Percentiles rank a stretch among this genome's conserved stretches.
Evolutionary conservation across 257 asterid genomes (phyloP).

Genomic region (Fraxinus cuspidata): DNA sequence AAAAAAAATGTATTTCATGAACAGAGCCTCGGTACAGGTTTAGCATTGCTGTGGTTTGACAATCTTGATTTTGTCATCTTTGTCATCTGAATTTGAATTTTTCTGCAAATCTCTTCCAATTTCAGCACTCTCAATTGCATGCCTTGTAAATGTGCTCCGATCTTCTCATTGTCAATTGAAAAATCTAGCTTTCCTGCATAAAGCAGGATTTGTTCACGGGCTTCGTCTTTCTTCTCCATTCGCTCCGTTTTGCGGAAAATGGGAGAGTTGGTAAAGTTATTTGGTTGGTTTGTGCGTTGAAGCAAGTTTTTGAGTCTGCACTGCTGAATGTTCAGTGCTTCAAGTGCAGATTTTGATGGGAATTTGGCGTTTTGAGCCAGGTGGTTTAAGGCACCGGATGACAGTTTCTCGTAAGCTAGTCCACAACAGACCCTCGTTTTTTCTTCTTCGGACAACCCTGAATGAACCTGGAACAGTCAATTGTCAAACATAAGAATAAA

Average conservation of each 20-base stretch:
- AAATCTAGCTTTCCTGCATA: slow-evolving; percentile 61
- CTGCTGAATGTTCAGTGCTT: slow-evolving; percentile 63
- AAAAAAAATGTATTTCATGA: slow-evolving; percentile 40
- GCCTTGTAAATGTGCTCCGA: slow-evolving; percentile 72
- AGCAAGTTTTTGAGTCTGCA: slow-evolving; percentile 69
- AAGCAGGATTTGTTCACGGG: slow-evolving; percentile 64
- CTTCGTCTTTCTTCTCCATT: slow-evolving; percentile 29
- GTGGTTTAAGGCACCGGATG: slow-evolving; percentile 57
- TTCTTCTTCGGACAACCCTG: slow-evolving; percentile 63
- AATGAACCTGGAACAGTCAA: slow-evolving; percentile 59
- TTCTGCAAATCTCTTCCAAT: slow-evolving; percentile 68
- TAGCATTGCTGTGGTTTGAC: slow-evolving; percentile 45
- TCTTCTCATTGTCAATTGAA: slow-evolving; percentile 62
- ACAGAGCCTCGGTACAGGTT: slow-evolving; percentile 73
- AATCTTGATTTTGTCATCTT: slow-evolving; percentile 73
- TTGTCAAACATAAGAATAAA: background rate
- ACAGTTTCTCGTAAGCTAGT: slow-evolving; percentile 69
- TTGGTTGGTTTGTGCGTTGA: slow-evolving; percentile 40
- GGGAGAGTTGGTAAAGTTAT: slow-evolving; percentile 23
- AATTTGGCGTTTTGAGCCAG: slow-evolving; percentile 58
- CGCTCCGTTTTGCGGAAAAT: slow-evolving; percentile 20
- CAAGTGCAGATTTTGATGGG: slow-evolving; percentile 62
- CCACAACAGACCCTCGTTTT: slow-evolving; percentile 54
- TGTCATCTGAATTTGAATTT: slow-evolving; percentile 74
- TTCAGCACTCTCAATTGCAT: slow-evolving; percentile 89